phyloP scores from a whole-genome alignment of 345 rosid genomes.

The Eucalyptus pauciflora region DNA sequence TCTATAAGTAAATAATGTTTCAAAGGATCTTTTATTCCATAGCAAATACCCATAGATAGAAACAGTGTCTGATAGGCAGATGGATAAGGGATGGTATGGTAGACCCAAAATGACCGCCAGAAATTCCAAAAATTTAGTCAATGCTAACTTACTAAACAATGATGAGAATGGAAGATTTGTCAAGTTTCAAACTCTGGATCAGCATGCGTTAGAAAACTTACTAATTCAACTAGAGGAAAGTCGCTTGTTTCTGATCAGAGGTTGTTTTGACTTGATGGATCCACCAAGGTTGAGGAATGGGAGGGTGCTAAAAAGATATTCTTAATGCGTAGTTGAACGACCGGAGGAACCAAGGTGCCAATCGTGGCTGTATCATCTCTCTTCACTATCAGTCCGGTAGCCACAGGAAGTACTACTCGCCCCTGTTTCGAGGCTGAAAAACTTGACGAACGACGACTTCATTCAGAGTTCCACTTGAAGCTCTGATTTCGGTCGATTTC shows the following conservation, averaged over 20 bases:
- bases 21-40: fast-evolving
- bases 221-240: neutral
- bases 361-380: too few species aligned
- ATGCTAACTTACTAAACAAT: neutral
- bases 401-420: too few species aligned
- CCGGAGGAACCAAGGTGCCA: neutral
- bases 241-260: neutral
- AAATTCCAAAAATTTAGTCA: neutral
- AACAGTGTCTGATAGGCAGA: neutral
- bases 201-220: neutral
- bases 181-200: neutral
- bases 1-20: neutral
- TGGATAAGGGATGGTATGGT: neutral
- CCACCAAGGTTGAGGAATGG: constrained; percentile 7
- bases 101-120: neutral
- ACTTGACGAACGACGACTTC: too few species aligned
- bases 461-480: too few species aligned
- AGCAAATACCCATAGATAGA: neutral
- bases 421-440: too few species aligned
- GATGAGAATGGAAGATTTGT: neutral
- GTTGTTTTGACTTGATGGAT: neutral
- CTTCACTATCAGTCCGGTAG: too few species aligned
- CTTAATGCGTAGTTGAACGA: neutral
- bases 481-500: too few species aligned
- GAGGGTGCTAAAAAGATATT: neutral